phyloP scores from a whole-genome alignment of 2,329 filamentous ascomycete species.

The Ceratocystis smalleyi region DNA sequence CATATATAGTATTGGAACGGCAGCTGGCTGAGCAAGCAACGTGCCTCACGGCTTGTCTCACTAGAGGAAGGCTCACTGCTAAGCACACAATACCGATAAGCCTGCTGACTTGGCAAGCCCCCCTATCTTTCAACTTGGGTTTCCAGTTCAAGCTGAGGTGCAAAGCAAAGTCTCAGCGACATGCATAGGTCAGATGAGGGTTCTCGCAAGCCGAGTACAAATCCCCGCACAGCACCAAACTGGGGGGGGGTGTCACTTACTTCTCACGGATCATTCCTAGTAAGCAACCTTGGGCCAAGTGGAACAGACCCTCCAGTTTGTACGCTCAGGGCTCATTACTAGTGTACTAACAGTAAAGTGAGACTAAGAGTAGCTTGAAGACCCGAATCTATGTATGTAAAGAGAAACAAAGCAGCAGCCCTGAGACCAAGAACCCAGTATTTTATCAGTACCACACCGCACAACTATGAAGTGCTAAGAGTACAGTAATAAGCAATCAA shows the following conservation, averaged over 20 bases:
- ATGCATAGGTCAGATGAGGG: neutral
- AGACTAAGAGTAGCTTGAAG: neutral
- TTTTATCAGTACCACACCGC: neutral
- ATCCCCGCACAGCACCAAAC: neutral
- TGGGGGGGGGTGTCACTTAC: neutral
- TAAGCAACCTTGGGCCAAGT: neutral
- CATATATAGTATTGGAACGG: neutral
- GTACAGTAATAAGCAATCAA: neutral
- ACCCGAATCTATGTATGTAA: neutral
- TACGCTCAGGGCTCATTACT: neutral
- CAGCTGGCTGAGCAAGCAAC: neutral
- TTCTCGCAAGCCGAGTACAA: neutral
- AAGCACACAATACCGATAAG: neutral
- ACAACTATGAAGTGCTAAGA: neutral
- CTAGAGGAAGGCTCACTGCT: neutral
- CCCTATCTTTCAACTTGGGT: too few species aligned
- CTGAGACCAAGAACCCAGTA: too few species aligned
- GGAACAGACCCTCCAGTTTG: neutral
- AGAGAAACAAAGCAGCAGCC: neutral
- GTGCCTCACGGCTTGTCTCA: neutral
- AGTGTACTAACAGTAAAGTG: neutral
- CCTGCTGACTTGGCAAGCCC: neutral
- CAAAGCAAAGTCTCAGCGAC: too few species aligned
- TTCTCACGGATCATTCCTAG: neutral
- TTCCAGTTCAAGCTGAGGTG: too few species aligned